Evolutionary conservation across 2,329 filamentous ascomycete species (phyloP), one percentile per base, ranked within the genome.

Genomic region (Beauveria rudraprayagi): DNA sequence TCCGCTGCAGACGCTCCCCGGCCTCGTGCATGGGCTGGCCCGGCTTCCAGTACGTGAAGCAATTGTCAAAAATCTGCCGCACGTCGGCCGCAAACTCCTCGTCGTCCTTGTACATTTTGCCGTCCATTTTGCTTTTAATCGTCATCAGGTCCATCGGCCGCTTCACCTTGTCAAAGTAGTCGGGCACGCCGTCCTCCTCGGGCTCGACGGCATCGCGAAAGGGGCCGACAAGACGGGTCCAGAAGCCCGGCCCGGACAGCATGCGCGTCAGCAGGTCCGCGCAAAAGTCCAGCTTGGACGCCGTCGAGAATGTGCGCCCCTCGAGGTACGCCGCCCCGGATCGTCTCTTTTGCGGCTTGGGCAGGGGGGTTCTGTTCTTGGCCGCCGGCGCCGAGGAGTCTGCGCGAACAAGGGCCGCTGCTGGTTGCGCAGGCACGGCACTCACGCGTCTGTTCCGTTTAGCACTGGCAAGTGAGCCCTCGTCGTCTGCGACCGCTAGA

Each of bases 141-240:
- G 82, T 85, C 50, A 72, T 75, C 3, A 87, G 77, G 65, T 86
- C 83, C 83, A 87, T 87, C 0, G 84, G 84, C 54, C 74, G 77
- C 71, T 81, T 83, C 62, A 87, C 74, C 67, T 85, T 84, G 11
- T 82, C 77, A 24, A 84, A 73, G 70, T 87, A 87, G 67, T 86
- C 83, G 2, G 83, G 83, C 2, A 86, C 81, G 19, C 80, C 80
- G 64, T 87, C 83, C 43, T 77, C 75, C 3, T 72, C 67, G 0
- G 84, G 83, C 61, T 84, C 78, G 7, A 87, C 84, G 0, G 84
- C 80, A 26, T 86, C 79, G 50, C 79, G 80, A 70, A 87, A 87
- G 0, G 83, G 82, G 0, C 83, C 83, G 3, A 87, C 83, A 0
- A 86, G 76, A n/a, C 84, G 81, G 0, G 84, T 87, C 84, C 84